Evolutionary conservation across 331 rosid genomes (phyloP).

Genomic region (Ulmus americana): DNA sequence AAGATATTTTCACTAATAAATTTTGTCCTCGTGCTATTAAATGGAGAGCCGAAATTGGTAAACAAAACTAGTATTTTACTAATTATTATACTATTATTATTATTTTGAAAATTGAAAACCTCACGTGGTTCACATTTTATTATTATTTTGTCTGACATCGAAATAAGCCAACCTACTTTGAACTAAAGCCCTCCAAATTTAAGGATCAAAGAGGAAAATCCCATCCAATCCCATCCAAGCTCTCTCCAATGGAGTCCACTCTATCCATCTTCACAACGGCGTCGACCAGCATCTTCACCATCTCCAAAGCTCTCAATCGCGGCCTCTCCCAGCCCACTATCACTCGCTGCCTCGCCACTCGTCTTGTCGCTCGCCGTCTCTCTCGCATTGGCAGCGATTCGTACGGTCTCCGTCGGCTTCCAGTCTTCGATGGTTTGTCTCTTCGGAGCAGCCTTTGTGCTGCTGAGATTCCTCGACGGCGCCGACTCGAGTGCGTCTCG

Average conservation of each 20-base stretch:
- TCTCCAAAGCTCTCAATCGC: conserved; percentile 41
- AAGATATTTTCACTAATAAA: no score
- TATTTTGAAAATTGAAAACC: no score
- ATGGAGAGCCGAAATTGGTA: no score
- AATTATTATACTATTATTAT: no score
- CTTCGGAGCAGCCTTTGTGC: conserved; percentile 17
- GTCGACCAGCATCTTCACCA: conserved; percentile 27
- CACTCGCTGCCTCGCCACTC: conserved; percentile 19
- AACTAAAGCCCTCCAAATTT: no score
- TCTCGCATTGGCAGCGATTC: conserved; percentile 22
- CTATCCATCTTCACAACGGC: conserved; percentile 29
- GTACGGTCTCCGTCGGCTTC: conserved; percentile 25
- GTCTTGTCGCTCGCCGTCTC: conserved; percentile 32
- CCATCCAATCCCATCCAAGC: no score
- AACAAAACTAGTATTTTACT: no score
- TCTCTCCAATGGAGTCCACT: conserved; percentile 43
- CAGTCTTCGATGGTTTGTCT: conserved; percentile 9
- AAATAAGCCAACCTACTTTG: no score
- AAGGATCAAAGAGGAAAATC: no score
- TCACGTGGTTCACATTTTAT: no score
- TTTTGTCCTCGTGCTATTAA: no score
- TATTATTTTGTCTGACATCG: no score
- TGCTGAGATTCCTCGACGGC: conserved; percentile 17
- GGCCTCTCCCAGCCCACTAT: conserved; percentile 27
- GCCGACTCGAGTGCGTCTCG: conserved; percentile 40